Evolutionary conservation across 305 asterid species (phyloP).

Genomic region (Solanum aculeatissimum): DNA sequence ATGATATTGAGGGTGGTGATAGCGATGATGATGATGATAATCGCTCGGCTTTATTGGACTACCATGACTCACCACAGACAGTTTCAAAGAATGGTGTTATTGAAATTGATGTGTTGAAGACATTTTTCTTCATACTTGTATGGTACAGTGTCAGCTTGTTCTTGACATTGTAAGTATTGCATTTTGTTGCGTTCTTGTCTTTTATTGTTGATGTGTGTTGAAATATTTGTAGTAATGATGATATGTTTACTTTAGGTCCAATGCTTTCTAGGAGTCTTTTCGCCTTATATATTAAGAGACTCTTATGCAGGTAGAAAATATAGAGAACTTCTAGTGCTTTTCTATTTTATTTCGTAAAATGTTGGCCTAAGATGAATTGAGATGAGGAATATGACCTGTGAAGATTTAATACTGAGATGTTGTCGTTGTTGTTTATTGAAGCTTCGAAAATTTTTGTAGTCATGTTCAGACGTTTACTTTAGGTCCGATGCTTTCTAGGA

Average conservation of each 20-base stretch:
- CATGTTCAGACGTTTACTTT: background rate
- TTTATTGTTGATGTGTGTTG: background rate
- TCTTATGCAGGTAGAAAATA: background rate
- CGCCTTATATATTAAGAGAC: background rate
- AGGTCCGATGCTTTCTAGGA: background rate
- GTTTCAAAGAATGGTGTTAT: conserved; percentile 24
- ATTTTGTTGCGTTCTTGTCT: background rate
- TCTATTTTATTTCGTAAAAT: background rate
- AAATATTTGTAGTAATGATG: background rate
- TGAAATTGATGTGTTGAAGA: conserved; percentile 63
- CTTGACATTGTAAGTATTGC: conserved; percentile 65
- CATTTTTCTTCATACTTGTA: conserved; percentile 63
- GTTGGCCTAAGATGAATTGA: background rate
- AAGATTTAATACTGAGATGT: background rate
- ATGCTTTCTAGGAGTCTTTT: background rate
- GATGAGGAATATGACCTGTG: background rate
- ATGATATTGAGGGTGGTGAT: background rate
- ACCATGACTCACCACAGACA: conserved; percentile 7
- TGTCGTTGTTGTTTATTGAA: background rate
- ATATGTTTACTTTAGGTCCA: background rate
- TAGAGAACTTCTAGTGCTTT: background rate
- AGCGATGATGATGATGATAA: conserved; percentile 12
- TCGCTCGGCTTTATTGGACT: conserved; percentile 8
- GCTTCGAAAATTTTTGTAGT: background rate
- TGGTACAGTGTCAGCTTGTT: conserved; percentile 96